Evolutionary conservation across 352 stramenopile genomes (phyloP), one percentile per base, ranked within the genome.

Genomic region (Pseudoperonospora humuli): DNA sequence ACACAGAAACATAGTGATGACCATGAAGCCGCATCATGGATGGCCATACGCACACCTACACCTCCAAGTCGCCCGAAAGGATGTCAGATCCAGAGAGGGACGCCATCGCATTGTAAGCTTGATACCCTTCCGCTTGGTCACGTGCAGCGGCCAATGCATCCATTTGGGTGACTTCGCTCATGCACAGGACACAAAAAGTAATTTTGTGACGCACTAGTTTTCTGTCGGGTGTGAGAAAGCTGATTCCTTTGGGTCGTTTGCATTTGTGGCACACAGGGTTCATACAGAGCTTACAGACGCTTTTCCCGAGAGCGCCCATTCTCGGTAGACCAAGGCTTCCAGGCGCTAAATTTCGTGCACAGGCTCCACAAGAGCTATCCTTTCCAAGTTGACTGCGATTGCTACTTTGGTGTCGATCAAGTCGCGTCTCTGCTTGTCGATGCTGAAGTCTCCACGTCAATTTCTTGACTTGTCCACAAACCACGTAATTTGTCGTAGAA

Each of bases 391-490:
- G 24, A 18, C 18, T 59, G 21, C 24, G 41, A 14, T 34, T 49
- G 20, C 21, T 46, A 13, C 14, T 45, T 45, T 37, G 39, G 19
- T 39, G 54, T 6, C 34, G 50, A 17, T 35, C 43, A 1, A 27
- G 18, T 4, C 49, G 43, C 3, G 49, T 54, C 39, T 57, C 45
- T 1, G 56, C 34, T 17, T 57, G 43, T 17, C 56, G 61, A 27
- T 54, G 54, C 41, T 70, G 51, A 2, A 67, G 40, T 23, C 24
- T 49, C 61, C 61, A 70, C 11, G 59, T 57, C 11, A 69, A 29
- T 39, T 69, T 69, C 47, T 72, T 68, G 23, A 39, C 50, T 43
- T 66, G 58, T 4, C 57, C 58, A 33, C 62, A 72, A 13, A 55
- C 36, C 15, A 68, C 62, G 34, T 71, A 71, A 31, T 67, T 65